Evolutionary conservation across 208 protist species (phyloP).

Genomic region (Crithidia fasciculata): DNA sequence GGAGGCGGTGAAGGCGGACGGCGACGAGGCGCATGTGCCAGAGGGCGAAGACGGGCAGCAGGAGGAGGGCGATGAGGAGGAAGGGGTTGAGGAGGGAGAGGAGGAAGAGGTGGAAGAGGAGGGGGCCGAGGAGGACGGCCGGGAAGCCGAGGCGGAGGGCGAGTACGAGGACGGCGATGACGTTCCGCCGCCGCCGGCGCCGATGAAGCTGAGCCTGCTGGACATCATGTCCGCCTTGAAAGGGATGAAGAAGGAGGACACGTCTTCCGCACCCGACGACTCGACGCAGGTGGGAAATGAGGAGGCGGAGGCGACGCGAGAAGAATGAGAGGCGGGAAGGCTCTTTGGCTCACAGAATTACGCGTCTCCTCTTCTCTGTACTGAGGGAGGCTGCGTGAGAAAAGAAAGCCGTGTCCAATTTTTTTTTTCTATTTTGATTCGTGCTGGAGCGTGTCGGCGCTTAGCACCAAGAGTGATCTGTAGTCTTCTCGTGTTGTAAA

Average conservation of each 20-base stretch:
- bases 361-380: too few species aligned
- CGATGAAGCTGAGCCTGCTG: conserved; percentile 53
- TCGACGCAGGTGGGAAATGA: conserved; percentile 2
- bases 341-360: too few species aligned
- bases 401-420: too few species aligned
- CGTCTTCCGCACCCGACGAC: not conserved
- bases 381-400: too few species aligned
- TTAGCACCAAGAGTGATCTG: too few species aligned
- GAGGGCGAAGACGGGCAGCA: not conserved
- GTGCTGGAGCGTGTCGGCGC: too few species aligned
- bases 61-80: not conserved
- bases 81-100: conserved; percentile 9
- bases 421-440: too few species aligned
- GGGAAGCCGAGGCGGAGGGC: not conserved
- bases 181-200: conserved; percentile 7
- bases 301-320: conserved; percentile 1
- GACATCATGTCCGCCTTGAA: conserved; percentile 68
- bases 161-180: conserved; percentile 11
- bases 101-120: not conserved
- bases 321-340: too few species aligned
- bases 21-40: conserved; percentile 10
- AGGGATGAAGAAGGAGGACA: conserved; percentile 42
- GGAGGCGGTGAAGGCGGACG: conserved; percentile 1
- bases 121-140: conserved; percentile 3
- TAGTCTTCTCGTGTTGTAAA: too few species aligned